phyloP scores from a whole-genome alignment of 108 stramenopile species.

The Fistulifera solaris region DNA sequence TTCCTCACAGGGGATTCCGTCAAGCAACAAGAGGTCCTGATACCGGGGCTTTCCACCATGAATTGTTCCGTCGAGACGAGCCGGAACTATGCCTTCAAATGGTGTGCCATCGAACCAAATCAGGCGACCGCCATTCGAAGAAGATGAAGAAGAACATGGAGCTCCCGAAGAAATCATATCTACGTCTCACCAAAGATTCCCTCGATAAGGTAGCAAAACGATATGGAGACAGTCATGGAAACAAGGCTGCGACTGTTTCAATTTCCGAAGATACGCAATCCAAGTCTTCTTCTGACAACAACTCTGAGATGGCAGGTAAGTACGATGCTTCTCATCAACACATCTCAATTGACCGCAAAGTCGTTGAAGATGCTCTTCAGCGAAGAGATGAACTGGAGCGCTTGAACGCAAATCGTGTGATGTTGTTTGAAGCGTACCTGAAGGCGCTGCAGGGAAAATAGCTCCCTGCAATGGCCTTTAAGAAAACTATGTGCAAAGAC shows the following conservation, averaged over 20 bases:
- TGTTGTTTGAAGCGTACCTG: constrained; percentile 38
- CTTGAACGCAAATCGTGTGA: constrained; percentile 20
- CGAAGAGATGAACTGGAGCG: constrained; percentile 25
- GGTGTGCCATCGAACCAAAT: constrained; percentile 59
- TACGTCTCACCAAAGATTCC: neutral
- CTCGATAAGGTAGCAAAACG: constrained; percentile 3
- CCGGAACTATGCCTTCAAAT: constrained; percentile 58
- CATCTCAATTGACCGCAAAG: constrained; percentile 14
- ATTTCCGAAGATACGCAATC: neutral
- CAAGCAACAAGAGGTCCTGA: constrained; percentile 74
- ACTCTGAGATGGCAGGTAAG: neutral
- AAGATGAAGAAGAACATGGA: constrained; percentile 5
- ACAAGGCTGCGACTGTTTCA: neutral
- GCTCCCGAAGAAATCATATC: neutral
- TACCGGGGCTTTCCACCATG: constrained; percentile 73
- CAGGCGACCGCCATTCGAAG: constrained; percentile 9
- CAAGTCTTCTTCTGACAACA: neutral
- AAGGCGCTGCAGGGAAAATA: constrained; percentile 10
- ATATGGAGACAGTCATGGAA: constrained; percentile 1
- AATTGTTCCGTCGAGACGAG: constrained; percentile 51
- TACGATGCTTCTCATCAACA: neutral
- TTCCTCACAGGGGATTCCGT: constrained; percentile 52
- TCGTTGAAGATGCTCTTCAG: constrained; percentile 19
- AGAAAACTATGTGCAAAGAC: no score
- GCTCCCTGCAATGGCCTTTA: no score